Percentiles rank a stretch among this genome's conserved stretches.
Conservation (phyloP, 441 rosid genomes). For the Aquilaria agallochum region DNA sequence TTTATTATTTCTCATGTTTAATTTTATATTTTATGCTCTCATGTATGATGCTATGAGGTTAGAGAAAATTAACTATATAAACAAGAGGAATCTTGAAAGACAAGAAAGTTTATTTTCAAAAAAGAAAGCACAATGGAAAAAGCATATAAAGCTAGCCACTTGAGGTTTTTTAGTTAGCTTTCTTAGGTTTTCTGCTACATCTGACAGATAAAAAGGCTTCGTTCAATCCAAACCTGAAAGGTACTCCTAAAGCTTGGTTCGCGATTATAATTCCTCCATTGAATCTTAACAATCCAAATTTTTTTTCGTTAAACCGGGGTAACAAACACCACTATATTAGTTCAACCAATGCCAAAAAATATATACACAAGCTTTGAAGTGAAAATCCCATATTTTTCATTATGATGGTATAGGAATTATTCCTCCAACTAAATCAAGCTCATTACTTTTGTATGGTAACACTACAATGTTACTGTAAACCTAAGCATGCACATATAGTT, state of each 20-base stretch:
- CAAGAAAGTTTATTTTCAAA: conserved; percentile 13
- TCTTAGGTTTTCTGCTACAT: conserved; percentile 10
- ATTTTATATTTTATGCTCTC: too few relatives aligned
- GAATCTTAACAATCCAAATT: too few relatives aligned
- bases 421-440: too few relatives aligned
- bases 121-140: not conserved
- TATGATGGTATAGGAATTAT: too few relatives aligned
- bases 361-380: not conserved
- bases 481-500: too few relatives aligned
- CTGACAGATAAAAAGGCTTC: conserved; percentile 10
- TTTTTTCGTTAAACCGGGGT: not conserved
- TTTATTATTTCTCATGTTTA: too few relatives aligned
- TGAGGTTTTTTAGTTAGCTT: conserved; percentile 12
- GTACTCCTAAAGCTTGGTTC: conserved; percentile 6
- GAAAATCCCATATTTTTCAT: not conserved
- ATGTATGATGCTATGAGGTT: too few relatives aligned
- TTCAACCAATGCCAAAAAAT: not conserved
- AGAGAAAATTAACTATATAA: too few relatives aligned
- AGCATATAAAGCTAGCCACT: conserved; percentile 3
- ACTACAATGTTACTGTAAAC: too few relatives aligned
- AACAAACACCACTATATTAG: too few relatives aligned
- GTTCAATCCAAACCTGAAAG: conserved; percentile 9
- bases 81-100: conserved; percentile 13
- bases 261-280: not conserved
- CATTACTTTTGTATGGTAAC: too few relatives aligned